Evolutionary conservation across 129 eudicot species (phyloP).

Genomic region (Glebionis coronaria): DNA sequence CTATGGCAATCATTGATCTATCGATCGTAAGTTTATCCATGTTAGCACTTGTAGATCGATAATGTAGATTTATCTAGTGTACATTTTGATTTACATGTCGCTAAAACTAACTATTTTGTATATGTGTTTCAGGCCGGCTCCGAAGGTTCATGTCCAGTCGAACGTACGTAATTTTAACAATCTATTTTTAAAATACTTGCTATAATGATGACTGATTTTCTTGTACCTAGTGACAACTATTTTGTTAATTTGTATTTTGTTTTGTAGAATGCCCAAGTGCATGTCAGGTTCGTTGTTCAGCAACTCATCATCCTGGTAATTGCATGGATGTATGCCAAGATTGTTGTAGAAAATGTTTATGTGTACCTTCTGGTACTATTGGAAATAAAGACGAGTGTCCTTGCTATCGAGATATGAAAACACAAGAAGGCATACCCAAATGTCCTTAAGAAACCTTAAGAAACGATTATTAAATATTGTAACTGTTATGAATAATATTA

Average conservation of each 20-base stretch:
- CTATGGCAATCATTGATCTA: conserved; percentile 16
- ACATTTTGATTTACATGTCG: not conserved
- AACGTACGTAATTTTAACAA: not conserved
- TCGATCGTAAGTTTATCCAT: conserved; percentile 11
- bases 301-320: conserved; percentile 13
- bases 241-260: not conserved
- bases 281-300: conserved; percentile 26
- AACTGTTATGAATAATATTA: too few relatives aligned
- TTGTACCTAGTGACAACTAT: not conserved
- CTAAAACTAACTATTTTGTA: not conserved
- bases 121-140: conserved; percentile 17
- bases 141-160: conserved; percentile 21
- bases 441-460: conserved; percentile 29
- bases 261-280: conserved; percentile 23
- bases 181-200: not conserved
- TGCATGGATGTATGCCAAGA: conserved; percentile 32
- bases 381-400: conserved; percentile 32
- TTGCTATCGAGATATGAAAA: conserved; percentile 25
- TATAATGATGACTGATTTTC: not conserved
- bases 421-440: conserved; percentile 19
- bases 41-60: not conserved
- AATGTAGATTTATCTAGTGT: not conserved
- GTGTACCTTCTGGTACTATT: conserved; percentile 29
- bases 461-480: too few relatives aligned
- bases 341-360: conserved; percentile 27